Base-by-base conservation (phyloP, 495 filamentous ascomycete species). In the Chaetomium tenue region DNA sequence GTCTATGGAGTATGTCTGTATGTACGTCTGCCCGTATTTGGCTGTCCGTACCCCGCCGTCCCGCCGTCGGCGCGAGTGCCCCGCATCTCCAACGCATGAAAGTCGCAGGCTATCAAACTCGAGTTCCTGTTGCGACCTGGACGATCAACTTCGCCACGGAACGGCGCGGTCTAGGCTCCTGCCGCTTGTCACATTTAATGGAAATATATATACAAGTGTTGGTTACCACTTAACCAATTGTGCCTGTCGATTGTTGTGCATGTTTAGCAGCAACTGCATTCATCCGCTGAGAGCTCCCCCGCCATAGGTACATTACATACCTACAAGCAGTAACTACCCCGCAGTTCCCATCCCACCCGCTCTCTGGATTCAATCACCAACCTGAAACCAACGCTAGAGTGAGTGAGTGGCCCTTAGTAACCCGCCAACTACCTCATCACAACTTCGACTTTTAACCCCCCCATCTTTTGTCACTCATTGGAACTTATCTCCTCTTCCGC, bases 41-140 rank as follows among this genome's bases (percentile, higher is more conserved):
- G 56, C 56, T 59, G 23, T 30, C 33, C 33, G 33, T 59, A 44
- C 13, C 40, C 16, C 13, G 13, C 18, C 46, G 20, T 11, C 40
- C 16, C 13, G 13, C 18, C 46, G 20, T 11, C 23, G 8, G 40
- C 40, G 1, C 40, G 58, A 28, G 18, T 60, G 58, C 58, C 44
- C 58, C 58, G 44, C 58, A 42, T 26, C 39, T 22, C 22, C 12
- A 12, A 4, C 18, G 62, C 62, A 58, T 58, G 53, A 58, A 51
- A 54, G 13, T 26, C n/a, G 11, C 18, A 37, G 54, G 54, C 51
- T 23, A 64, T 64, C 62, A 64, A 64, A 64, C 54, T n/a, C 9
- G 42, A 50, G 42, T 25, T 44, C 22, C 15, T 54, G 60, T 25
- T 54, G 22, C 47, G 47, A 9, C 20, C 47, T n/a, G 46, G 50